Conservation (phyloP, 345 rosid genomes). For the Corchorus capsularis region DNA sequence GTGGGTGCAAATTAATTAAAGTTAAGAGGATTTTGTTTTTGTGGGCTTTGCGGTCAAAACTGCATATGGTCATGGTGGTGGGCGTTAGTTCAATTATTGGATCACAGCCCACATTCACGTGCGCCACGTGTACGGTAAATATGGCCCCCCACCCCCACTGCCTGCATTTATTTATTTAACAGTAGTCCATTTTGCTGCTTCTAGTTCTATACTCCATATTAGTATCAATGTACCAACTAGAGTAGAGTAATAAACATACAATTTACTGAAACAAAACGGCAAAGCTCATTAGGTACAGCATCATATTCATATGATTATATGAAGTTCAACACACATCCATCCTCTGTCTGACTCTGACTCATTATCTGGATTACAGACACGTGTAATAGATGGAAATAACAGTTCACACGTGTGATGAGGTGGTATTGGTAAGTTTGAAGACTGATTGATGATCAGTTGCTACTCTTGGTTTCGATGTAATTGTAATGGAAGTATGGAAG, state of each 20-base stretch:
- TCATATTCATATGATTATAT: no score
- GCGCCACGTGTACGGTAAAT: slow-evolving; percentile 37
- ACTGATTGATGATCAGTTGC: no score
- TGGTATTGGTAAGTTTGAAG: background rate
- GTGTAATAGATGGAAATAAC: background rate
- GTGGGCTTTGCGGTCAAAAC: slow-evolving; percentile 26
- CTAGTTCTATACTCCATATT: background rate
- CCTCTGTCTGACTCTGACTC: no score
- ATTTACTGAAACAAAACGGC: no score
- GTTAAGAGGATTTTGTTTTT: background rate
- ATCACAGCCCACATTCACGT: slow-evolving; percentile 31
- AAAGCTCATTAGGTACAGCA: no score
- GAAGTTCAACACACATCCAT: background rate
- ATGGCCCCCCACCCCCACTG: background rate
- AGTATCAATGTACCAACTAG: no score
- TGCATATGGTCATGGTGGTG: slow-evolving; percentile 1
- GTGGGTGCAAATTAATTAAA: no score
- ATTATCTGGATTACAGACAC: background rate
- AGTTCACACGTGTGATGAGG: background rate
- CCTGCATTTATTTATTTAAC: background rate
- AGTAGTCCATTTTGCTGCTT: slow-evolving; percentile 15
- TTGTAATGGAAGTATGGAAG: background rate
- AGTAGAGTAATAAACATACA: no score
- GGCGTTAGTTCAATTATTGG: slow-evolving; percentile 32
- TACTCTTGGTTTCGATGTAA: no score